These are phyloP conservation scores for Hyaloscypha variabilis DNA, from an alignment of 495 filamentous ascomycete species.

Conservation along the genomic window DNA sequence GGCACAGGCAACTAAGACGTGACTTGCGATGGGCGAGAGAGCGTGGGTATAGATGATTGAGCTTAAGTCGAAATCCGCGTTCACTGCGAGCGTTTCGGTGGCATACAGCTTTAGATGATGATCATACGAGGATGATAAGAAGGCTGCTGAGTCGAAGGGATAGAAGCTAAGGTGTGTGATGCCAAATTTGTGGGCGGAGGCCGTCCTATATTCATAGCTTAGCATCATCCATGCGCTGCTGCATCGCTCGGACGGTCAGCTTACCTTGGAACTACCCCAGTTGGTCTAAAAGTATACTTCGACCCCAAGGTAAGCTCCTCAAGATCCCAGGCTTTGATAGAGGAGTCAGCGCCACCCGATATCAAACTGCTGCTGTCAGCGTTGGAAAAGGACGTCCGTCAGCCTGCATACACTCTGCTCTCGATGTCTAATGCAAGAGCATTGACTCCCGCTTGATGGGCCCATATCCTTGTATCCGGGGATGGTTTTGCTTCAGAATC, in stretches of 20 bases:
- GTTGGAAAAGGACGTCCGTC: constrained; percentile 43
- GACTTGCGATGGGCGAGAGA: constrained; percentile 69
- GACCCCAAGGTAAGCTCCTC: constrained; percentile 44
- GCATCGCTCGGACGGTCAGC: not conserved
- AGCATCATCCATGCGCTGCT: not conserved
- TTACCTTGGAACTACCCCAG: constrained; percentile 40
- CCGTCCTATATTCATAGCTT: constrained; percentile 26
- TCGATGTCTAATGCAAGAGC: constrained; percentile 79
- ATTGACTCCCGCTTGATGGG: constrained; percentile 77
- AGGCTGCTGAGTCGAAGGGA: constrained; percentile 79
- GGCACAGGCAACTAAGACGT: constrained; percentile 78
- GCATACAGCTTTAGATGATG: constrained; percentile 80
- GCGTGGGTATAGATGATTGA: constrained; percentile 77
- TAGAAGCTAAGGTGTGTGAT: constrained; percentile 88
- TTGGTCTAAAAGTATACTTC: constrained; percentile 47
- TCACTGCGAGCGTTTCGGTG: constrained; percentile 57
- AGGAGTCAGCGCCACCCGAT: constrained; percentile 80
- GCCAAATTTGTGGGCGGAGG: constrained; percentile 67
- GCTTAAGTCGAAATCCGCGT: constrained; percentile 71
- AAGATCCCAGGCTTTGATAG: constrained; percentile 83
- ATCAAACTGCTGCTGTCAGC: constrained; percentile 56
- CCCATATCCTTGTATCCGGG: constrained; percentile 40
- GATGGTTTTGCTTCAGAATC: not conserved
- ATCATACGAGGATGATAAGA: constrained; percentile 84
- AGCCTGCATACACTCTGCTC: constrained; percentile 64